Percentiles rank a stretch among this genome's conserved stretches.
phyloP scores from a whole-genome alignment of 148 eudicot species.

The Fagopyrum tataricum region DNA sequence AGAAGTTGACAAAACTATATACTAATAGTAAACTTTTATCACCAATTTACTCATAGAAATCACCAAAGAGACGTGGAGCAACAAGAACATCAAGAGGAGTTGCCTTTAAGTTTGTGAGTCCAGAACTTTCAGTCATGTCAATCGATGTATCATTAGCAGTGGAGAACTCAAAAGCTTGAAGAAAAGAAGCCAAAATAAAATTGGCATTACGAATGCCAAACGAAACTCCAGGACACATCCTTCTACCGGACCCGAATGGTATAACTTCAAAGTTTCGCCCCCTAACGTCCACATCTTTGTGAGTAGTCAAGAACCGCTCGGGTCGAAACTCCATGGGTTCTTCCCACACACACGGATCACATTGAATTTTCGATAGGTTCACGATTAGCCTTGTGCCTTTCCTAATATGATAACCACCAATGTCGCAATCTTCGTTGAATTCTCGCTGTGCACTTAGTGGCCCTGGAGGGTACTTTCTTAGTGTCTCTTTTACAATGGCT shows the following conservation, averaged over 20 bases:
- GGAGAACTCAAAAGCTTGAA: constrained; percentile 22
- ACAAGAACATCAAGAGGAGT: constrained; percentile 24
- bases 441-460: constrained; percentile 19
- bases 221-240: constrained; percentile 20
- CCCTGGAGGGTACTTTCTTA: constrained; percentile 22
- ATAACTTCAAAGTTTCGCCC: constrained; percentile 25
- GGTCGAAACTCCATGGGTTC: constrained; percentile 28
- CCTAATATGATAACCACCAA: constrained; percentile 24
- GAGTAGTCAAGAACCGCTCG: constrained; percentile 24
- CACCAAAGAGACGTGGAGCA: constrained; percentile 18
- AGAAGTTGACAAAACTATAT: not conserved
- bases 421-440: constrained; percentile 16
- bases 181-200: constrained; percentile 17
- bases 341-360: constrained; percentile 27
- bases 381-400: constrained; percentile 24
- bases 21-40: not conserved
- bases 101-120: constrained; percentile 23
- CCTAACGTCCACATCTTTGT: constrained; percentile 22
- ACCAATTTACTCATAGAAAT: constrained; percentile 11
- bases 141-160: constrained; percentile 3
- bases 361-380: constrained; percentile 30
- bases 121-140: constrained; percentile 26
- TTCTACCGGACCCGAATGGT: constrained; percentile 29
- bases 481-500: constrained; percentile 30
- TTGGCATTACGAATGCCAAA: constrained; percentile 15